These are phyloP conservation scores for Neoconidiobolus thromboides DNA, from an alignment of 371 early-diverging fungal species.

Conservation along the genomic window DNA sequence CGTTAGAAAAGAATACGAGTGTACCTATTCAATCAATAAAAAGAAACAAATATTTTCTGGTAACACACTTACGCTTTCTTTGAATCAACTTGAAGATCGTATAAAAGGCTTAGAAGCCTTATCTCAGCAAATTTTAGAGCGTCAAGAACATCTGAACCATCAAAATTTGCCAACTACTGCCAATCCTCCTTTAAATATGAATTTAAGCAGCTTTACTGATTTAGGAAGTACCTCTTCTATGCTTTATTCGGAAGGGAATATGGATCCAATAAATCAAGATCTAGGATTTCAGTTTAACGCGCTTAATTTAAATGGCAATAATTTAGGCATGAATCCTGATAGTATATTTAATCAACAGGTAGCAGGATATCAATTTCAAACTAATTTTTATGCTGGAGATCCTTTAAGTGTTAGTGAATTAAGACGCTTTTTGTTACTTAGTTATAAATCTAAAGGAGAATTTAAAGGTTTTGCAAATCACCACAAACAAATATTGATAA, in stretches of 20 bases:
- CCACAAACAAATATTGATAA: not conserved
- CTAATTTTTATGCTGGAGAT: not conserved
- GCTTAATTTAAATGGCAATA: too few species aligned
- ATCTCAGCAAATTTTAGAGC: not conserved
- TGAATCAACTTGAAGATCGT: not conserved
- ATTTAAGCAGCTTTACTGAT: not conserved
- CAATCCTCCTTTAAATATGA: not conserved
- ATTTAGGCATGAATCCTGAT: too few species aligned
- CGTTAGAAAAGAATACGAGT: not conserved
- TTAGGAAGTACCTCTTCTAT: too few species aligned
- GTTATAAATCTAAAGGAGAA: not conserved
- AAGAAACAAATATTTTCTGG: conserved; percentile 1
- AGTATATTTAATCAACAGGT: not conserved
- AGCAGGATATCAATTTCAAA: not conserved
- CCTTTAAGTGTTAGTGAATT: not conserved
- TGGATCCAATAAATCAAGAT: too few species aligned
- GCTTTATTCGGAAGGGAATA: too few species aligned
- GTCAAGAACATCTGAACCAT: not conserved
- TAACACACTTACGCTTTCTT: not conserved
- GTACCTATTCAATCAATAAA: conserved; percentile 1
- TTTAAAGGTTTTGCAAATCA: conserved; percentile 1
- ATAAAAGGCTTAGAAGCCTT: not conserved
- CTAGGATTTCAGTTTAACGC: too few species aligned
- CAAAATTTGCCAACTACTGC: not conserved
- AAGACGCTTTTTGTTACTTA: not conserved